Base-by-base conservation (phyloP, 768 basidiomycete genomes). In the Trametes punicea region DNA sequence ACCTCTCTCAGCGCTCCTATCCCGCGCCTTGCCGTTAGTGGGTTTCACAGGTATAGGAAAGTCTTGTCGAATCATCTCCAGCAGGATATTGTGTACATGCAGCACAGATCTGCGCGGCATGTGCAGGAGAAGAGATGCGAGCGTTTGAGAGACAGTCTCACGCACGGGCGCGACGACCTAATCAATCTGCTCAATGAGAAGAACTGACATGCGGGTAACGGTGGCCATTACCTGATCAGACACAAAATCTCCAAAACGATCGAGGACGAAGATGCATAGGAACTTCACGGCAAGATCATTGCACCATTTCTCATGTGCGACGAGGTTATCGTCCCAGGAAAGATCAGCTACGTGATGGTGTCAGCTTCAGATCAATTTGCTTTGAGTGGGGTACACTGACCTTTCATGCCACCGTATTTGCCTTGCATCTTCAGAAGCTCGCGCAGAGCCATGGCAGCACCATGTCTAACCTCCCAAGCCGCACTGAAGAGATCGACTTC, bases 161-260 rank as follows among this genome's bases (percentile, higher is more conserved):
- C 97, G 84, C 7, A 99, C 96, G 38, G 97, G 97, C 10, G 97
- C 97, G 10, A 98, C 84, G 38, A 98, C 94, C 78, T 83, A 30
- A 23, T 25, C 18, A 26, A 44, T 10, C 36, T 4, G 42, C 18
- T 15, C 10, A 13, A 15, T 15, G 42, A 11, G 13, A 26, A 11
- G 6, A 29, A 25, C 2, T 10, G 2, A 33, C 11, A 11, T n/a
- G 40, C 15, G 21, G 15, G 34, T n/a, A 13, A 60, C 73, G 31
- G n/a, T n/a, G n/a, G n/a, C n/a, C n/a, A n/a, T n/a, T 38, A 79
- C 80, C 75, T 95, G 94, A 68, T 99, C 97, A 0, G 93, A 90
- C 31, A 97, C 85, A 67, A 95, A 99, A 71, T 99, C 97, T 2
- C 95, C 93, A 64, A 99, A 99, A n/a, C 97, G 85, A 69, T 99